Evolutionary conservation across 208 protist species (phyloP).

Genomic region (Entamoeba dispar): DNA sequence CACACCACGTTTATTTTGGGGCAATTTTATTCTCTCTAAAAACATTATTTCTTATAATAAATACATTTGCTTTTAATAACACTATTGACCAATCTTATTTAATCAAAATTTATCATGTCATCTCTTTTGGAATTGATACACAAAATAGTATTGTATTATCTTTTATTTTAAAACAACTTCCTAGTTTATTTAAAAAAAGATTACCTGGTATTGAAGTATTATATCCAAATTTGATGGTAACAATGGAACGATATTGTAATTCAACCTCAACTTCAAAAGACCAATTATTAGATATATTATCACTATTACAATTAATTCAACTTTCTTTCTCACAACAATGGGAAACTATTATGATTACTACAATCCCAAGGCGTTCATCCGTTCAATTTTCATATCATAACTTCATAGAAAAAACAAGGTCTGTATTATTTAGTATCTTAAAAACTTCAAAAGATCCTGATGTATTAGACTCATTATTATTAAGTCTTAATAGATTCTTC

Average conservation of each 20-base stretch:
- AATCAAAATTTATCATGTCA: not conserved
- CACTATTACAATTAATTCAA: not conserved
- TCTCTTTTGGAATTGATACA: not conserved
- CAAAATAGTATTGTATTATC: no score
- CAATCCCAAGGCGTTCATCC: not conserved
- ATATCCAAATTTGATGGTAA: not conserved
- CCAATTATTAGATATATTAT: not conserved
- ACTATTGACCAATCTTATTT: not conserved
- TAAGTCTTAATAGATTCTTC: not conserved
- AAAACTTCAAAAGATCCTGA: not conserved
- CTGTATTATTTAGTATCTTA: not conserved
- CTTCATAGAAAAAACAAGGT: not conserved
- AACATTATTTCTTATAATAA: not conserved
- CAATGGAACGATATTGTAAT: not conserved
- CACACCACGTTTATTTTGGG: not conserved
- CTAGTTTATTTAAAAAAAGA: not conserved
- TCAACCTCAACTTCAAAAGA: not conserved
- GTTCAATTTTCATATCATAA: not conserved
- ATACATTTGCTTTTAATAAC: not conserved
- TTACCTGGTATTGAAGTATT: not conserved
- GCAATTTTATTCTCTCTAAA: not conserved
- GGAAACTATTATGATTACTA: not conserved
- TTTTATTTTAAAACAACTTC: no score
- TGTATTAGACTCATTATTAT: not conserved
- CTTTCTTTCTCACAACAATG: not conserved